Evolutionary conservation across 2,329 filamentous ascomycete genomes (phyloP), one percentile per base, ranked within the genome.

Genomic region (Colletotrichum sp.): DNA sequence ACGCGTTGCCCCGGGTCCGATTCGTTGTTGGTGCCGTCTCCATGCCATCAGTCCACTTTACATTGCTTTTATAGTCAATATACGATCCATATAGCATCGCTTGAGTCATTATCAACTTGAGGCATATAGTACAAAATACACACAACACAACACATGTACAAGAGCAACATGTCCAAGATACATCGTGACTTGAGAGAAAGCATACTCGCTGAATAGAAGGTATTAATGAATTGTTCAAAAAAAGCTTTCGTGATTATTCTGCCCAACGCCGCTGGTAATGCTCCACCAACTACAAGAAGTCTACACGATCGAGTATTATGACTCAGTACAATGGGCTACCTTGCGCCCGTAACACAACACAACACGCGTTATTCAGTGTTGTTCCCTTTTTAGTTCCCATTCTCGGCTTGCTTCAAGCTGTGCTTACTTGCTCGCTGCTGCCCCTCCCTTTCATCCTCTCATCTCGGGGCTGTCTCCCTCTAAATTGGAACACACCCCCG

Each of bases 311-410:
- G 73, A 75, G 73, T 75, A 75, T 75, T 75, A 74, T 75, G 70
- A 75, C 73, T 75, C 73, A 65, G 71, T 75, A 75, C 73, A 75
- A 68, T 74, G 73, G 63, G 66, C 52, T 68, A 57, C 52, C 66
- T 39, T 68, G 66, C 66, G 66, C 66, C 66, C 52, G 52, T 39
- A 68, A 74, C 39, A 69, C 63, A 63, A 39, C 52, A 39, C 30
- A 52, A 55, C 66, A 52, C 64, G 63, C 39, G 60, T 32, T 65
- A 24, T 68, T 68, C 65, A 8, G 52, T 64, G 34, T 44, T 52
- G 36, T 44, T 24, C 52, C 66, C 28, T 12, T 60, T 60, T 68
- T 18, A 30, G 16, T 68, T n/a, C 68, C 60, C 28, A 52, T 24
- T 32, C 32, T 69, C 30, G 28, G 67, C 32, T 16, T 36, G n/a